Conservation (phyloP, 2,329 filamentous ascomycete genomes). For the Colletotrichum tabaci region DNA sequence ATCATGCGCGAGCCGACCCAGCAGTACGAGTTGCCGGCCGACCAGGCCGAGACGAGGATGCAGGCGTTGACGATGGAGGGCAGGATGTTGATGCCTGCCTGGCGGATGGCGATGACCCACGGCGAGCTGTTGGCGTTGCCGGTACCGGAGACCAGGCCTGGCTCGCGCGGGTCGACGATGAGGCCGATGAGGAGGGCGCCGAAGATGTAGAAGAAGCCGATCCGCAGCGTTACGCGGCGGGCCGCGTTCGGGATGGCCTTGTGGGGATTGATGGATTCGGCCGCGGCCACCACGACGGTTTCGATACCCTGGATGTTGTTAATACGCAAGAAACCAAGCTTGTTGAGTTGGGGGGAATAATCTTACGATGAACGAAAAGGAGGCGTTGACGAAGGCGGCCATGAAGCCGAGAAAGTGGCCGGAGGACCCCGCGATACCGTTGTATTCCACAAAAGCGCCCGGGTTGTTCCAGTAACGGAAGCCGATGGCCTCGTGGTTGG, state of each 20-base stretch:
- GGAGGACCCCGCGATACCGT: slow-evolving; percentile 63
- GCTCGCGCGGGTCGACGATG: slow-evolving; percentile 57
- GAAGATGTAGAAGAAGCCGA: slow-evolving; percentile 61
- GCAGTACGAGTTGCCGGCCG: slow-evolving; percentile 58
- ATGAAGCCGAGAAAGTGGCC: slow-evolving; percentile 70
- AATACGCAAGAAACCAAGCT: too few species aligned
- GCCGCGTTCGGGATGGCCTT: slow-evolving; percentile 60
- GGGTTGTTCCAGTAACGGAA: slow-evolving; percentile 62
- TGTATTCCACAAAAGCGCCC: slow-evolving; percentile 63
- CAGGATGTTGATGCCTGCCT: slow-evolving; percentile 55
- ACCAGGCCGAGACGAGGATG: slow-evolving; percentile 63
- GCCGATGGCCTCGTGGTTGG: slow-evolving; percentile 57
- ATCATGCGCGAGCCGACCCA: slow-evolving; percentile 61
- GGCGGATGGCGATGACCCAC: slow-evolving; percentile 61
- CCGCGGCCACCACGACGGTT: slow-evolving; percentile 59
- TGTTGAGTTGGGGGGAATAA: too few species aligned
- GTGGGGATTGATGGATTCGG: slow-evolving; percentile 59
- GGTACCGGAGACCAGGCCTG: slow-evolving; percentile 56
- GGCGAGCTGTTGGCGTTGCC: slow-evolving; percentile 57
- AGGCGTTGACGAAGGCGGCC: slow-evolving; percentile 68
- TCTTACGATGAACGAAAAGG: slow-evolving; percentile 41
- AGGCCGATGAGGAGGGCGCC: slow-evolving; percentile 62
- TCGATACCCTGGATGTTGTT: slow-evolving; percentile 47
- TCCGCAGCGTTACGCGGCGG: slow-evolving; percentile 61
- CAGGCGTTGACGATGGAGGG: slow-evolving; percentile 65